Base-by-base conservation (phyloP, 2,329 filamentous ascomycete species). In the Colletotrichum tanaceti region DNA sequence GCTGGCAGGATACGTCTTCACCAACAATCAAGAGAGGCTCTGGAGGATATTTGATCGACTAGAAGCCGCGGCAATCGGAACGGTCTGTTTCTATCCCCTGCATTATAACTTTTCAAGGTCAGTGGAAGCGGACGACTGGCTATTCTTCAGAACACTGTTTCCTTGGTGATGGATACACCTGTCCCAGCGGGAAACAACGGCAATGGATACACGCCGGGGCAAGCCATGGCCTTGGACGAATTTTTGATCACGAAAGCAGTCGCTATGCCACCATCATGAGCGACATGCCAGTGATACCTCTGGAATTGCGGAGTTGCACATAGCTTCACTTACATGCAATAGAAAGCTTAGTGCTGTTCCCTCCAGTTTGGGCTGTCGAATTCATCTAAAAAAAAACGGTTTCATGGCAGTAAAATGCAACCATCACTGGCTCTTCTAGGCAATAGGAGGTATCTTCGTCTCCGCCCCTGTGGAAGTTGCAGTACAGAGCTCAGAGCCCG, bases 1-100 rank as follows among this genome's bases (percentile, higher is more conserved):
- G 3, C 84, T 94, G 18, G 91, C 91, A 1, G 90, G 89, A 0
- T 94, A 94, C 79, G 92, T 94, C 80, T 93, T 90, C 79, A 90
- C 80, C 13, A 75, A 76, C 69, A 78, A 84, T 73, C 64, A 82
- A 4, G 75, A 77, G 58, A 73, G 83, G 13, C 72, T 79, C n/a
- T 76, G 74, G 52, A 76, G 83, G 11, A 79, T 87, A 2, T 79
- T 82, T 2, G 84, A 86, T 73, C 80, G 77, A 3, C 77, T 91
- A 52, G 85, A 92, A 68, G 85, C 89, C 1, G 89, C 89, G 10
- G 91, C 91, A 89, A 85, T 91, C 4, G 89, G 87, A 63, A 84
- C 89, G 46, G 67, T 70, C 14, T 58, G 58, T 63, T 35, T 22
- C n/a, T 2, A 10, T 35, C 22, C 44, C 24, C 4, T 32, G n/a